A percentile compares a stretch with the other conserved stretches of the same genome.
Conservation (phyloP, 345 rosid genomes). For the Brassica juncea region DNA sequence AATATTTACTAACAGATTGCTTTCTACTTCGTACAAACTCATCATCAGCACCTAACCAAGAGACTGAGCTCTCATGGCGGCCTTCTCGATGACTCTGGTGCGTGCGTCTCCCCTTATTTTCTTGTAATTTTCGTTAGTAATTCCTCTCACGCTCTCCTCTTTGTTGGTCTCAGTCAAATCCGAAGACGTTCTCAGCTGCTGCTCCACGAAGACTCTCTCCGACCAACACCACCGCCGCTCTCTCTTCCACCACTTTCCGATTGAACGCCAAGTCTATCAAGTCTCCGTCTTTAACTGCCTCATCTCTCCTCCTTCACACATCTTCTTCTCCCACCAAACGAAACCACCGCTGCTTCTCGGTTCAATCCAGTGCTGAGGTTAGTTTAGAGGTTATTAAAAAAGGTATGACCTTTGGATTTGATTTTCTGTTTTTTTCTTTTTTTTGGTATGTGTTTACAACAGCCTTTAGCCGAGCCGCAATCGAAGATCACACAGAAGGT, state of each 20-base stretch:
- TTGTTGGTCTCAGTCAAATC: slow-evolving; percentile 51
- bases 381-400: not conserved
- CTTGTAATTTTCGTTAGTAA: not conserved
- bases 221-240: slow-evolving; percentile 35
- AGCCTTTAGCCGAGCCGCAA: slow-evolving; percentile 55
- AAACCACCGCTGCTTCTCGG: slow-evolving; percentile 39
- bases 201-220: slow-evolving; percentile 42
- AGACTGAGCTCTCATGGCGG: slow-evolving; percentile 62
- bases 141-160: not conserved
- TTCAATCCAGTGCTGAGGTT: slow-evolving; percentile 78
- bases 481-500: slow-evolving; percentile 90
- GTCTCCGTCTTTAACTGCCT: slow-evolving; percentile 43
- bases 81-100: slow-evolving; percentile 58
- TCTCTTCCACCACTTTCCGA: slow-evolving; percentile 40
- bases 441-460: not conserved
- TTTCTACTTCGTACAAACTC: not conserved
- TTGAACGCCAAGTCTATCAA: slow-evolving; percentile 28
- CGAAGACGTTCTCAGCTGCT: slow-evolving; percentile 48
- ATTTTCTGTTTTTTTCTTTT: not conserved
- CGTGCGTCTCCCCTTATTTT: not conserved
- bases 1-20: not conserved
- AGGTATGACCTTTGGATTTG: not conserved
- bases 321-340: slow-evolving; percentile 42
- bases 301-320: slow-evolving; percentile 43
- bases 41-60: slow-evolving; percentile 54